Conservation (phyloP, 495 filamentous ascomycete species). For the Aspergillus wentii region DNA sequence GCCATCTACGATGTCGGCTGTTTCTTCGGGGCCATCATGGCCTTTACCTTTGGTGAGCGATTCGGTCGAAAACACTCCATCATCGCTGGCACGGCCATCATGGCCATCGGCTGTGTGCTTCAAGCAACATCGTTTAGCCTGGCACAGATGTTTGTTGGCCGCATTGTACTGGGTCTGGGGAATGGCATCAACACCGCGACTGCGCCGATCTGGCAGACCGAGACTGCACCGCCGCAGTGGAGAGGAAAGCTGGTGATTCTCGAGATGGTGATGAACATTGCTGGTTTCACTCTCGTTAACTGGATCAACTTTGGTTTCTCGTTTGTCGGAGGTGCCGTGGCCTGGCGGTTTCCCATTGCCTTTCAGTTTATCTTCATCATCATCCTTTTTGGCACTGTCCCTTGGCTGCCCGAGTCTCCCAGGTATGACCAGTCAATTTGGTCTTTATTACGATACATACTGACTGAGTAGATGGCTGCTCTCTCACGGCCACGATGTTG, state of each 20-base stretch:
- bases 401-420: constrained; percentile 53
- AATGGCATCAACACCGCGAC: constrained; percentile 64
- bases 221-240: constrained; percentile 54
- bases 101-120: constrained; percentile 61
- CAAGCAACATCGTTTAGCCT: constrained; percentile 56
- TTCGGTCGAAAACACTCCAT: constrained; percentile 65
- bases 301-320: constrained; percentile 56
- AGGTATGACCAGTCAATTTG: constrained; percentile 24
- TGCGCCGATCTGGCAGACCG: constrained; percentile 61
- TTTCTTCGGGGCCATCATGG: constrained; percentile 63
- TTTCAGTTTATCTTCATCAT: constrained; percentile 51
- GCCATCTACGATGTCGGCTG: constrained; percentile 72
- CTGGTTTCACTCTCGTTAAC: constrained; percentile 48
- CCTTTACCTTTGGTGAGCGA: constrained; percentile 64
- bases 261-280: constrained; percentile 58
- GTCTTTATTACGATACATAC: neutral
- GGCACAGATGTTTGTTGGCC: constrained; percentile 59
- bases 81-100: constrained; percentile 59
- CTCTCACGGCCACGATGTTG: constrained; percentile 33
- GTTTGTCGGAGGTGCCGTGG: constrained; percentile 35
- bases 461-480: constrained; percentile 38
- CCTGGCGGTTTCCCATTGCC: constrained; percentile 49
- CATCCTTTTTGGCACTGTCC: constrained; percentile 41
- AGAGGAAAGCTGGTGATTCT: constrained; percentile 57
- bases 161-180: constrained; percentile 51